Conservation (phyloP, 2,329 filamentous ascomycete genomes). For the Arthroderma sp. region DNA sequence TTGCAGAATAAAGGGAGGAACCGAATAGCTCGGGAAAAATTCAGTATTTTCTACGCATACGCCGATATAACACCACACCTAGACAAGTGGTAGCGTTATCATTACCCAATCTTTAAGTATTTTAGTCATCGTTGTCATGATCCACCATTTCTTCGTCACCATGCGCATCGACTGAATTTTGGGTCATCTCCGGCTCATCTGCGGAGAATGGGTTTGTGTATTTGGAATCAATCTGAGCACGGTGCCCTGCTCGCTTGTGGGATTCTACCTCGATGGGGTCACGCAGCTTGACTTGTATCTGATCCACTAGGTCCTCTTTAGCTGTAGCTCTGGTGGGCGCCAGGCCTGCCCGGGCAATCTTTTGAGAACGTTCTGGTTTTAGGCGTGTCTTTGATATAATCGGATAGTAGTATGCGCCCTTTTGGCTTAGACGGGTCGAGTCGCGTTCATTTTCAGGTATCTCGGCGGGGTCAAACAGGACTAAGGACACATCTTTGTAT, state of each 20-base stretch:
- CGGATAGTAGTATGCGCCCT: slow-evolving; percentile 52
- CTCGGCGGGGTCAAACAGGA: slow-evolving; percentile 42
- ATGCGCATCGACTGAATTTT: not conserved
- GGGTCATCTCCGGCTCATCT: not conserved
- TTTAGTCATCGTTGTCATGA: not conserved
- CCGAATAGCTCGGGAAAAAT: not conserved
- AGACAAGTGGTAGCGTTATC: not conserved
- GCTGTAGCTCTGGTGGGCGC: slow-evolving; percentile 28
- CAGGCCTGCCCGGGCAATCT: slow-evolving; percentile 31
- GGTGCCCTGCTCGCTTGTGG: slow-evolving; percentile 36
- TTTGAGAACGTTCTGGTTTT: slow-evolving; percentile 38
- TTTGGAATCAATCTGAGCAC: slow-evolving; percentile 36
- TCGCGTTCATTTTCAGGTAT: slow-evolving; percentile 14
- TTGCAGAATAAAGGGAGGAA: not conserved
- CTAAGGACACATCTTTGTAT: slow-evolving; percentile 47
- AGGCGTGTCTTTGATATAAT: slow-evolving; percentile 46
- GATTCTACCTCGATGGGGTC: slow-evolving; percentile 40
- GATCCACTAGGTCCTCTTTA: slow-evolving; percentile 41
- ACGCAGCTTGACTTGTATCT: slow-evolving; percentile 41
- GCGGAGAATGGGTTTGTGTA: slow-evolving; percentile 29
- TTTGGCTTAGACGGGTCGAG: slow-evolving; percentile 26
- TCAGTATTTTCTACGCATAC: not conserved
- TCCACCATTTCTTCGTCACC: slow-evolving; percentile 5
- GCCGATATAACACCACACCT: not conserved
- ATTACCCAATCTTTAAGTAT: not conserved